Conservation (phyloP, 202 grass and related monocot species). For the Zizania palustris region DNA sequence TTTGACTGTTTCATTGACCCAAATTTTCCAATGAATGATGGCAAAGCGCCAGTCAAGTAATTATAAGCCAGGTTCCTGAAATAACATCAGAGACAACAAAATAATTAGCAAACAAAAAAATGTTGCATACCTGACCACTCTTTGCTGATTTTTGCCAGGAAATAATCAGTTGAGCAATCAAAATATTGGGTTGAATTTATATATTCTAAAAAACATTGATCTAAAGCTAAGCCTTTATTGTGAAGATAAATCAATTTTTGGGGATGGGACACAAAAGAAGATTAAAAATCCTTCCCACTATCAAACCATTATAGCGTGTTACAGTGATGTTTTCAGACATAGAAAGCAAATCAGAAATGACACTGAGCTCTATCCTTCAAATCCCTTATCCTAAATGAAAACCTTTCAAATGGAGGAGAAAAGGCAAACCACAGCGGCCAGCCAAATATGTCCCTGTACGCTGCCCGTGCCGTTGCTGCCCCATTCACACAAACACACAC, state of each 20-base stretch:
- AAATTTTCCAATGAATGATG: conserved; percentile 16
- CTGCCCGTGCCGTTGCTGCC: too few species aligned
- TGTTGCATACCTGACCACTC: background rate
- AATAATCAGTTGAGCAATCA: background rate
- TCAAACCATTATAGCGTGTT: conserved; percentile 16
- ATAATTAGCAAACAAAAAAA: background rate
- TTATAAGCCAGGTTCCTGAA: conserved; percentile 48
- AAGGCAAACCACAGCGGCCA: background rate
- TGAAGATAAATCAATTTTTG: background rate
- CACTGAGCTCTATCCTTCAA: conserved; percentile 10
- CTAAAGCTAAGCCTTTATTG: background rate
- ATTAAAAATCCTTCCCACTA: conserved; percentile 5
- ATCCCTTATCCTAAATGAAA: conserved; percentile 6
- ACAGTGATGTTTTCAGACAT: conserved; percentile 6
- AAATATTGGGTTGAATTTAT: background rate
- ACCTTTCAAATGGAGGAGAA: background rate
- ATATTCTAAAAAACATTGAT: background rate
- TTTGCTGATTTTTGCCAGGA: background rate
- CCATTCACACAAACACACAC: too few species aligned
- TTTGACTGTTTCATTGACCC: background rate
- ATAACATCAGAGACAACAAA: conserved; percentile 2
- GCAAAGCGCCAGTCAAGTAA: conserved; percentile 21
- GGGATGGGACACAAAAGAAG: background rate
- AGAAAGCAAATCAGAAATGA: conserved; percentile 29
- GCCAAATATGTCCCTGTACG: too few species aligned